Conservation (phyloP, 208 protist genomes). For the Trypanosoma theileri region DNA sequence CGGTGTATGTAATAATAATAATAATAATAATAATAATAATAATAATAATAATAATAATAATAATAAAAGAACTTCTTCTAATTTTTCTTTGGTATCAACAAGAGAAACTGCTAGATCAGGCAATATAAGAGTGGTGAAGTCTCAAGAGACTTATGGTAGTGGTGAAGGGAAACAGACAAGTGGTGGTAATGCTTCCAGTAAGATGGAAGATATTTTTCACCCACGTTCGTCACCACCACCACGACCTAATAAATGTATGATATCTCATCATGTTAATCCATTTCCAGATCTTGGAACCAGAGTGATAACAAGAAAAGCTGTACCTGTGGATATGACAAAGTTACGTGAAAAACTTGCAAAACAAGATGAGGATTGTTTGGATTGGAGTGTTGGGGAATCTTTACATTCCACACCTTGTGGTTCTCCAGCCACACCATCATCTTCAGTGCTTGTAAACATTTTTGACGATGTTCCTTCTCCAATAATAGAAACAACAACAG, state of each 20-base stretch:
- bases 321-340: background rate
- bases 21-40: too few species aligned
- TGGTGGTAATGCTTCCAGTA: background rate
- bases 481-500: too few species aligned
- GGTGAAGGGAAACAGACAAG: background rate
- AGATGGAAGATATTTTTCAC: background rate
- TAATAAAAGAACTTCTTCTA: too few species aligned
- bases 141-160: too few species aligned
- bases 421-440: background rate
- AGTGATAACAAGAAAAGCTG: background rate
- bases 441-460: background rate
- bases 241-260: constrained; percentile 4
- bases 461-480: background rate
- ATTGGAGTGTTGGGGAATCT: background rate
- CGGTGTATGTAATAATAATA: too few species aligned
- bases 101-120: too few species aligned
- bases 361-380: background rate
- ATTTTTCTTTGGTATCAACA: too few species aligned
- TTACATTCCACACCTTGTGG: background rate
- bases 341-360: background rate
- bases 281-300: too few species aligned
- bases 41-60: too few species aligned
- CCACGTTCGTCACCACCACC: constrained; percentile 24
- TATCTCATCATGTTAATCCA: too few species aligned
- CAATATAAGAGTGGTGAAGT: too few species aligned